phyloP scores from a whole-genome alignment of 2,329 filamentous ascomycete genomes.

The Diaporthe sp. region DNA sequence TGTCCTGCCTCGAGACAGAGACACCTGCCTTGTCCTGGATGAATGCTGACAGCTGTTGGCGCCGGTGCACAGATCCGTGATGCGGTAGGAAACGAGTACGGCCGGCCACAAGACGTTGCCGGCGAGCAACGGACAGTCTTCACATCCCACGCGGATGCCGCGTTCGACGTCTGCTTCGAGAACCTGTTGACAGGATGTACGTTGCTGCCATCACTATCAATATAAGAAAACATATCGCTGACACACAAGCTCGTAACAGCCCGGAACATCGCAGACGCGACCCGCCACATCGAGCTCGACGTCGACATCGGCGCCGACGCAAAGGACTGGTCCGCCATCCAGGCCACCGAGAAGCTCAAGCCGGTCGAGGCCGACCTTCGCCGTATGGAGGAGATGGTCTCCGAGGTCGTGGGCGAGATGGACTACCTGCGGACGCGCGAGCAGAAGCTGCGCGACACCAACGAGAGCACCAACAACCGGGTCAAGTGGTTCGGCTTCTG shows the following conservation, averaged over 20 bases:
- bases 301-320: slow-evolving; percentile 97
- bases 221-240: slow-evolving; percentile 5
- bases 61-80: slow-evolving; percentile 80
- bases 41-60: slow-evolving; percentile 1
- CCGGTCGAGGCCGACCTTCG: slow-evolving; percentile 95
- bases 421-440: slow-evolving; percentile 91
- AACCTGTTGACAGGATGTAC: slow-evolving; percentile 80
- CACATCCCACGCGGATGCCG: slow-evolving; percentile 89
- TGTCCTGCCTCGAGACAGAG: background rate
- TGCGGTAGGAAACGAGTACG: slow-evolving; percentile 95
- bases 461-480: slow-evolving; percentile 98
- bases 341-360: slow-evolving; percentile 97
- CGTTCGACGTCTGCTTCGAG: slow-evolving; percentile 97
- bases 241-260: slow-evolving; percentile 25
- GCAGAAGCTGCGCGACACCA: slow-evolving; percentile 96
- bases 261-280: slow-evolving; percentile 57
- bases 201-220: slow-evolving; percentile 45
- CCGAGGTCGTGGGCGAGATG: slow-evolving; percentile 93
- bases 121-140: slow-evolving; percentile 95
- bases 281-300: slow-evolving; percentile 86
- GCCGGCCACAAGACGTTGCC: slow-evolving; percentile 87
- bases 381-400: slow-evolving; percentile 89
- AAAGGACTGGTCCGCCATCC: slow-evolving; percentile 97
- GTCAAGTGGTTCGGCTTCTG: slow-evolving; percentile 99
- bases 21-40: background rate